Evolutionary conservation across 78 protist species (phyloP).

Genomic region (Dictyostelium capitatum): DNA sequence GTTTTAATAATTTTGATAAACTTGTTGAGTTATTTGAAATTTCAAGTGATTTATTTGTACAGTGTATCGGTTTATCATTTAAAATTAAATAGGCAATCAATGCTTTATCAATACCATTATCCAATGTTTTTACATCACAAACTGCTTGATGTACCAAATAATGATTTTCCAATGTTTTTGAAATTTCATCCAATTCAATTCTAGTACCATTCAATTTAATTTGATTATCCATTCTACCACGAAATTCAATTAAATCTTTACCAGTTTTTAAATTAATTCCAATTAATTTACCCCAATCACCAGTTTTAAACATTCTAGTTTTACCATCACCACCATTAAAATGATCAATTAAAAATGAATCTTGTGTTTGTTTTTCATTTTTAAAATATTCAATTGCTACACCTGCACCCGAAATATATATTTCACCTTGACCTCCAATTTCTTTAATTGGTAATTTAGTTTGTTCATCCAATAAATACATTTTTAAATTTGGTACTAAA

Average conservation of each 20-base stretch:
- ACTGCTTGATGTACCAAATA: constrained; percentile 37
- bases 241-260: constrained; percentile 38
- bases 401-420: constrained; percentile 58
- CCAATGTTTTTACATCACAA: constrained; percentile 27
- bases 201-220: constrained; percentile 55
- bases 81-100: constrained; percentile 46
- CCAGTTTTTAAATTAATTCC: neutral
- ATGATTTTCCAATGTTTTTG: constrained; percentile 14
- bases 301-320: constrained; percentile 48
- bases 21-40: neutral
- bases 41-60: neutral
- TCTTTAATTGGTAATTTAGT: neutral
- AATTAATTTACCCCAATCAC: constrained; percentile 60
- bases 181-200: constrained; percentile 71
- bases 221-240: constrained; percentile 79
- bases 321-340: neutral
- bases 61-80: neutral
- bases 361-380: neutral
- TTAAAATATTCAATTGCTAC: constrained; percentile 57
- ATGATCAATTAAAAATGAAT: constrained; percentile 3
- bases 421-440: constrained; percentile 41
- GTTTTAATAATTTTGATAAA: neutral
- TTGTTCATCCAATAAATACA: constrained; percentile 25
- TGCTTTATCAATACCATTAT: neutral
- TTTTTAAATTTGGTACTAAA: neutral